phyloP scores from a whole-genome alignment of 2,329 filamentous ascomycete genomes.

The Cytospora mali region DNA sequence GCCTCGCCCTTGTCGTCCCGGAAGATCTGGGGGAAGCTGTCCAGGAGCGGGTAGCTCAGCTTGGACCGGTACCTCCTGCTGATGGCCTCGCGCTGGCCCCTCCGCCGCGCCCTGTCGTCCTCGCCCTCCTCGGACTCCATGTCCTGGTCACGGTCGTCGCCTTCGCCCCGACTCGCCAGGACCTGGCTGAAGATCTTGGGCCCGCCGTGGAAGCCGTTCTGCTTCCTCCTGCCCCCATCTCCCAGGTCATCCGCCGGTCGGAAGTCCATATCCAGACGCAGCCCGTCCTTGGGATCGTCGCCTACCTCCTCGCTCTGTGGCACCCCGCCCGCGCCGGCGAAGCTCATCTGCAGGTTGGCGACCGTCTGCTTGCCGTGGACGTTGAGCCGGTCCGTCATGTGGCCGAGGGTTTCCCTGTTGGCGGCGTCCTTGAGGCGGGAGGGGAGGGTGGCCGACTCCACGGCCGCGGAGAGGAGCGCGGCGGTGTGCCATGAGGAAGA shows the following conservation, averaged over 20 bases:
- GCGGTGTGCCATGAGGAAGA: constrained; percentile 78
- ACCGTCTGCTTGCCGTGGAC: constrained; percentile 79
- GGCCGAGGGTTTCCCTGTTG: constrained; percentile 57
- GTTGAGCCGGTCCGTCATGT: constrained; percentile 69
- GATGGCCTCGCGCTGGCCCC: constrained; percentile 34
- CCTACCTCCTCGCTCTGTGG: constrained; percentile 30
- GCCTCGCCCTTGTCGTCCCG: constrained; percentile 42
- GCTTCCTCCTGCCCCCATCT: constrained; percentile 20
- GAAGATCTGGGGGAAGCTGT: constrained; percentile 84
- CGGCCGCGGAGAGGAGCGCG: constrained; percentile 71
- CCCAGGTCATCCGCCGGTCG: constrained; percentile 44
- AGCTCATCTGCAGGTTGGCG: constrained; percentile 70
- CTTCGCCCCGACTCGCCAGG: constrained; percentile 38
- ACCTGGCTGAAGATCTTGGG: constrained; percentile 47
- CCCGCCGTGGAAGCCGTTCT: constrained; percentile 30
- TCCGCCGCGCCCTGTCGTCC: constrained; percentile 32
- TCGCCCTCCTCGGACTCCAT: constrained; percentile 29
- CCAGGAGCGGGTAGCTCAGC: constrained; percentile 73
- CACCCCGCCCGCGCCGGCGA: constrained; percentile 45
- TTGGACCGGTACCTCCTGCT: constrained; percentile 51
- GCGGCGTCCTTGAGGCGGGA: constrained; percentile 63
- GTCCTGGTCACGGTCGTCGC: constrained; percentile 16
- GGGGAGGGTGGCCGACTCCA: constrained; percentile 80
- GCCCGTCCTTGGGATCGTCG: constrained; percentile 32
- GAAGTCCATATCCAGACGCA: constrained; percentile 44